These are phyloP conservation scores for Colletotrichum sansevieriae DNA, from an alignment of 2,329 filamentous ascomycete genomes.

Conservation along the genomic window DNA sequence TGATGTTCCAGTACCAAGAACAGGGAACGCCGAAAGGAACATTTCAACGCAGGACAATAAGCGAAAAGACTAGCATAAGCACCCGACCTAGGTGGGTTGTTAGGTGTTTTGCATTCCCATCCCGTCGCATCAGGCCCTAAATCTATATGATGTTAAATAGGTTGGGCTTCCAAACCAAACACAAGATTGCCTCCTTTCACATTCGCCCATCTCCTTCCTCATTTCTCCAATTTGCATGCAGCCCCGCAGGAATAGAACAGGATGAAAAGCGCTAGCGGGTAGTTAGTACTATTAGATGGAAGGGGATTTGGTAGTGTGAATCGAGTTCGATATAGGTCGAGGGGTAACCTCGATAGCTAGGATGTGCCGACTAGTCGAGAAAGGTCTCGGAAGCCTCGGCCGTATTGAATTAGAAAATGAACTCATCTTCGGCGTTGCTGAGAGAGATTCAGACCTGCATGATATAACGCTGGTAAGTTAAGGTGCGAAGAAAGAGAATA, in stretches of 20 bases:
- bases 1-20: neutral
- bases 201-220: neutral
- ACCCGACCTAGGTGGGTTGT: neutral
- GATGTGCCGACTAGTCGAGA: neutral
- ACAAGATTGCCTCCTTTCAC: neutral
- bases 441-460: constrained; percentile 1
- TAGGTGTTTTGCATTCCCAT: neutral
- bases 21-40: neutral
- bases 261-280: neutral
- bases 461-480: neutral
- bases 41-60: neutral
- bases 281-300: neutral
- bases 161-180: neutral
- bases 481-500: neutral
- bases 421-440: neutral
- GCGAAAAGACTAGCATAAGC: neutral
- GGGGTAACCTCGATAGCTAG: neutral
- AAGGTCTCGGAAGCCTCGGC: neutral
- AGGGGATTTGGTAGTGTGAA: neutral
- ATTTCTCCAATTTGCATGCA: neutral
- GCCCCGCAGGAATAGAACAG: neutral
- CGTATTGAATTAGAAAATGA: neutral
- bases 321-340: neutral
- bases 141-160: neutral
- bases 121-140: neutral